phyloP scores from a whole-genome alignment of 257 asterid species.

The Linaria vulgaris region DNA sequence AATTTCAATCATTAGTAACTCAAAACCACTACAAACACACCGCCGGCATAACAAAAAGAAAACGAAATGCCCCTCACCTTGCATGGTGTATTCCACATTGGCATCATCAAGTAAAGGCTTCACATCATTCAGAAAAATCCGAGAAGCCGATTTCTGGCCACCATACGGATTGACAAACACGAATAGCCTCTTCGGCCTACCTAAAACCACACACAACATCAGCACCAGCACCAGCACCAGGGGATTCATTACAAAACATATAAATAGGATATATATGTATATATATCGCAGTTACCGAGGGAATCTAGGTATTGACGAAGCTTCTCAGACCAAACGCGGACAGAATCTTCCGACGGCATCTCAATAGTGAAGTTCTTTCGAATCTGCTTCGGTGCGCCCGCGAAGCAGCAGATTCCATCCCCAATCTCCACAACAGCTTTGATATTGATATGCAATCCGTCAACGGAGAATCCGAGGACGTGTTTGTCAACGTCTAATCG shows the following conservation, averaged over 20 bases:
- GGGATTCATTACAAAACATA: too few relatives aligned
- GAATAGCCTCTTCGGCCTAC: slow-evolving; percentile 80
- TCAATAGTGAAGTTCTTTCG: slow-evolving; percentile 63
- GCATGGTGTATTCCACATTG: slow-evolving; percentile 55
- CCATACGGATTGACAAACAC: slow-evolving; percentile 88
- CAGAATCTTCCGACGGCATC: slow-evolving; percentile 45
- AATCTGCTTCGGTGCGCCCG: slow-evolving; percentile 24
- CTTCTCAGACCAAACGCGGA: slow-evolving; percentile 54
- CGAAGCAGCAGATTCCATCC: slow-evolving; percentile 50
- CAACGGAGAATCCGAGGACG: slow-evolving; percentile 71
- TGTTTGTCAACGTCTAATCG: slow-evolving; percentile 57
- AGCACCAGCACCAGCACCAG: too few relatives aligned
- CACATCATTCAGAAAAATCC: slow-evolving; percentile 59
- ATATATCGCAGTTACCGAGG: slow-evolving; percentile 64
- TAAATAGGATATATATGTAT: too few relatives aligned
- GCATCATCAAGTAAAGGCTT: slow-evolving; percentile 95
- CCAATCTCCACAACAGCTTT: slow-evolving; percentile 45
- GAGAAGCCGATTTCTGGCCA: slow-evolving; percentile 77
- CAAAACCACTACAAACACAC: slow-evolving; percentile 10
- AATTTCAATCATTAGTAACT: slow-evolving; percentile 17
- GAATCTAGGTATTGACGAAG: slow-evolving; percentile 61
- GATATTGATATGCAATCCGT: slow-evolving; percentile 50
- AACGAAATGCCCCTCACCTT: slow-evolving; percentile 39
- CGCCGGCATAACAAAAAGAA: background rate
- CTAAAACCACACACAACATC: slow-evolving; percentile 39